A percentile compares a stretch with the other conserved stretches of the same genome.
Evolutionary conservation across 208 protist genomes (phyloP).

Genomic region (Dictyostelium gargantuum): DNA sequence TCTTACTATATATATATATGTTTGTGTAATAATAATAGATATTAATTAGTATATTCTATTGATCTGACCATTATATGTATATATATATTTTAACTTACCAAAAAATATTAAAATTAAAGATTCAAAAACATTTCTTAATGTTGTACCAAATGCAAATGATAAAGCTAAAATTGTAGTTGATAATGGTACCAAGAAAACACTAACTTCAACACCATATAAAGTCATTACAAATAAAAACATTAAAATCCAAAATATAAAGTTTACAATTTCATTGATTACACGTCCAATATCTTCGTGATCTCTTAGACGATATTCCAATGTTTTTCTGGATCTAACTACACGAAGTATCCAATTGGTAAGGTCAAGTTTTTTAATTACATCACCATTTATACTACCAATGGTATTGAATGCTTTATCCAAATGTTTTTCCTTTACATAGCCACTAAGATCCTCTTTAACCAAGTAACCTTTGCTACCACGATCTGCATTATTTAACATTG

Average conservation of each 20-base stretch:
- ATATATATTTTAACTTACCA: no score
- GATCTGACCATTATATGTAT: no score
- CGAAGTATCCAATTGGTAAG: not conserved
- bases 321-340: conserved; percentile 50
- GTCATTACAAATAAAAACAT: conserved; percentile 59
- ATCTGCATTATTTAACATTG: conserved; percentile 17
- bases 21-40: not conserved
- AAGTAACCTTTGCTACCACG: not conserved
- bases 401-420: conserved; percentile 28
- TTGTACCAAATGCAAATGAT: conserved; percentile 46
- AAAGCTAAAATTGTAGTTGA: conserved; percentile 27
- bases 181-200: conserved; percentile 14
- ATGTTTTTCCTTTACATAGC: conserved; percentile 32
- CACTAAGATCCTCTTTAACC: not conserved
- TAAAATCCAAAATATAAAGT: conserved; percentile 58
- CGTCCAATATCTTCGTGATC: conserved; percentile 58
- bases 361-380: not conserved
- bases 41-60: no score
- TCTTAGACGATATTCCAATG: conserved; percentile 15
- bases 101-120: conserved; percentile 52
- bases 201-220: conserved; percentile 6
- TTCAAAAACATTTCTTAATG: conserved; percentile 41
- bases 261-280: conserved; percentile 50
- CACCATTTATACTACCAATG: not conserved
- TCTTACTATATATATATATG: no score